phyloP scores from a whole-genome alignment of 805 yeast genomes.

The Babjeviella inositovora region DNA sequence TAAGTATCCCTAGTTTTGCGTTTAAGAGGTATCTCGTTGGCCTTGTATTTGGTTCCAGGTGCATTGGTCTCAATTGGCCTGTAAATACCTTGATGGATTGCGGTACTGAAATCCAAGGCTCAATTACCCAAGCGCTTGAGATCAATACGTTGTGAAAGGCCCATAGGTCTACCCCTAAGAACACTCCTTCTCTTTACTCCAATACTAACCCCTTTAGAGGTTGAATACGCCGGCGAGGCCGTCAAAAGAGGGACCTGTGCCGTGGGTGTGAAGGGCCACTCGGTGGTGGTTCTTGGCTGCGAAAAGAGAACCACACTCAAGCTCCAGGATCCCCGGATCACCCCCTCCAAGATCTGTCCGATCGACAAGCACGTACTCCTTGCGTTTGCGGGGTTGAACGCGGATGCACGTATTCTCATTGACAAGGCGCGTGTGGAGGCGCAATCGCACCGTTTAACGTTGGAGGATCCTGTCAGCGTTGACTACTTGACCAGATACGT shows the following conservation, averaged over 20 bases:
- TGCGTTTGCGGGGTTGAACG: conserved; percentile 95
- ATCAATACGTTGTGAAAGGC: no score
- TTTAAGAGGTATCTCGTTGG: no score
- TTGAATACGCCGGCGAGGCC: conserved; percentile 94
- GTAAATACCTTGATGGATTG: no score
- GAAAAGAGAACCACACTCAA: conserved; percentile 92
- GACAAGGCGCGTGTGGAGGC: conserved; percentile 96
- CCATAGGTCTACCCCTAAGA: no score
- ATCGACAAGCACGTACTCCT: conserved; percentile 82
- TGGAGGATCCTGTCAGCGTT: conserved; percentile 85
- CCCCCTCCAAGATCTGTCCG: conserved; percentile 87
- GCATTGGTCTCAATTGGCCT: no score
- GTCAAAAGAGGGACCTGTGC: conserved; percentile 98
- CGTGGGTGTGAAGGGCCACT: conserved; percentile 86
- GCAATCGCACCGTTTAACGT: conserved; percentile 82
- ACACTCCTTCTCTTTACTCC: conserved; percentile 2
- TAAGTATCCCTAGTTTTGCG: conserved; percentile 15
- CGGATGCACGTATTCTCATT: conserved; percentile 91
- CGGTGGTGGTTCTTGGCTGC: conserved; percentile 86
- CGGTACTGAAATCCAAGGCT: no score
- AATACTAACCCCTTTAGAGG: conserved; percentile 29
- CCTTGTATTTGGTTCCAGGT: no score
- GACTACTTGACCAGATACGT: conserved; percentile 88
- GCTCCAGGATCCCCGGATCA: conserved; percentile 90
- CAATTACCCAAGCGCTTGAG: no score